Percentiles rank a stretch among this genome's conserved stretches.
These are phyloP conservation scores for Penicillium sp. DNA, from an alignment of 2,329 filamentous ascomycete species.

Conservation along the genomic window DNA sequence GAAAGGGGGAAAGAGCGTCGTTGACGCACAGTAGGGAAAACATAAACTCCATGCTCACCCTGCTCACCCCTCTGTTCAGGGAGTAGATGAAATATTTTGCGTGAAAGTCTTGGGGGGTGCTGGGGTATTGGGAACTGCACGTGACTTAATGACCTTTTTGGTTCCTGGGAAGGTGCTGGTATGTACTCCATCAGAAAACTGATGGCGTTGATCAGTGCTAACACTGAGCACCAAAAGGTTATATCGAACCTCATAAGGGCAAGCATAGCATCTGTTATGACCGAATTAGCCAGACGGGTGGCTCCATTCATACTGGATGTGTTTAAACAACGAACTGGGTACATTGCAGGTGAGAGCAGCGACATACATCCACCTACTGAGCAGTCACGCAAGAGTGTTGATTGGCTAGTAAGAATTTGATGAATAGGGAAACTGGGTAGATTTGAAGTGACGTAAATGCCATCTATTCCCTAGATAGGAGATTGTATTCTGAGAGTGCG, in stretches of 20 bases:
- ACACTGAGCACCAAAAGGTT: not conserved
- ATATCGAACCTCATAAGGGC: not conserved
- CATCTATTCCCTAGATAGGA: not conserved
- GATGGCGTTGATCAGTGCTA: constrained; percentile 4
- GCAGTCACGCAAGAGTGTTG: not conserved
- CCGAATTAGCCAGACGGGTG: too few species aligned
- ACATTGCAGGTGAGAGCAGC: not conserved
- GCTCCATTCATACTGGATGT: too few species aligned
- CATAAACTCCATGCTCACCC: too few species aligned
- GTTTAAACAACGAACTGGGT: too few species aligned
- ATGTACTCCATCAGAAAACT: constrained; percentile 4
- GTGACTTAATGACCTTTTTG: not conserved
- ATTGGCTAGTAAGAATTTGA: not conserved
- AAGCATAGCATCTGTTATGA: not conserved
- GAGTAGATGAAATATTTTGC: too few species aligned
- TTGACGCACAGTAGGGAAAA: too few species aligned
- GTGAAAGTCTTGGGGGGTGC: too few species aligned
- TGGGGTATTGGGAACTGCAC: too few species aligned
- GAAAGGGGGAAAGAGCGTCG: not conserved
- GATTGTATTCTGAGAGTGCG: not conserved
- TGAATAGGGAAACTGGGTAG: not conserved
- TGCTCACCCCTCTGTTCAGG: too few species aligned
- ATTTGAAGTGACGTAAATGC: not conserved
- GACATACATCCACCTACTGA: not conserved
- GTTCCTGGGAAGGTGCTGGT: constrained; percentile 3